A percentile compares a stretch with the other conserved stretches of the same genome.
These are phyloP conservation scores for Lumnitzera racemosa DNA, from an alignment of 345 rosid genomes.

Conservation along the genomic window DNA sequence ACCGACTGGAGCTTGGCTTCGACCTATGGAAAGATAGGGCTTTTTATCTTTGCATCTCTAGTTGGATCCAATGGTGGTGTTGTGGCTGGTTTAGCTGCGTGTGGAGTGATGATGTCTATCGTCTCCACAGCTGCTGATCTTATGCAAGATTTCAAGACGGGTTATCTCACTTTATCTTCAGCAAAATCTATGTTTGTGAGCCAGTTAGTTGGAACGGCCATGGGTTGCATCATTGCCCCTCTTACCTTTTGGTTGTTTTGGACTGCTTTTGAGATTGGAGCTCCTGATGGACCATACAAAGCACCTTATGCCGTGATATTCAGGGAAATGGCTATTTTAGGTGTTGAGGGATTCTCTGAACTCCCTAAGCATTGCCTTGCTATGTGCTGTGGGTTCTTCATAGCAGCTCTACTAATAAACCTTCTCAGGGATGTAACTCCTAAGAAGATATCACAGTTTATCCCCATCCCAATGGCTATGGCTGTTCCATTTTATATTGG, in stretches of 20 bases:
- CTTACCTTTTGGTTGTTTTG: slow-evolving; percentile 85
- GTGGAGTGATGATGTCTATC: slow-evolving; percentile 87
- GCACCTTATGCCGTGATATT: slow-evolving; percentile 85
- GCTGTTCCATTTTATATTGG: slow-evolving; percentile 86
- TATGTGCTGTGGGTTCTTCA: slow-evolving; percentile 62
- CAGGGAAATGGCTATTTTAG: slow-evolving; percentile 86
- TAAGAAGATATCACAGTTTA: slow-evolving; percentile 54
- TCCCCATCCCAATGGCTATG: slow-evolving; percentile 92
- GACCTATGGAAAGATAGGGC: slow-evolving; percentile 90
- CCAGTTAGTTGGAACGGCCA: slow-evolving; percentile 73
- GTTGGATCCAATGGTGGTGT: slow-evolving; percentile 83
- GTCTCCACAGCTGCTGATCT: slow-evolving; percentile 95
- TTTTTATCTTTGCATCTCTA: slow-evolving; percentile 72
- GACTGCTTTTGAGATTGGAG: slow-evolving; percentile 83
- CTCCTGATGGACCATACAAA: slow-evolving; percentile 78
- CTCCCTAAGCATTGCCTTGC: slow-evolving; percentile 77
- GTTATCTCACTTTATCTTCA: slow-evolving; percentile 78
- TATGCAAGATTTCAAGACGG: slow-evolving; percentile 94
- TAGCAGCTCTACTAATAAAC: slow-evolving; percentile 53
- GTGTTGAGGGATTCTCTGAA: slow-evolving; percentile 67
- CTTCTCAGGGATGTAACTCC: slow-evolving; percentile 69
- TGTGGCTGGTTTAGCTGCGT: slow-evolving; percentile 82
- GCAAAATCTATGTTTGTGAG: slow-evolving; percentile 92
- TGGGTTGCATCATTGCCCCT: slow-evolving; percentile 91
- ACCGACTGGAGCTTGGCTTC: slow-evolving; percentile 79